These are phyloP conservation scores for Apiotrichum gracile DNA, from an alignment of 1,284 basidiomycete species.

Conservation along the genomic window DNA sequence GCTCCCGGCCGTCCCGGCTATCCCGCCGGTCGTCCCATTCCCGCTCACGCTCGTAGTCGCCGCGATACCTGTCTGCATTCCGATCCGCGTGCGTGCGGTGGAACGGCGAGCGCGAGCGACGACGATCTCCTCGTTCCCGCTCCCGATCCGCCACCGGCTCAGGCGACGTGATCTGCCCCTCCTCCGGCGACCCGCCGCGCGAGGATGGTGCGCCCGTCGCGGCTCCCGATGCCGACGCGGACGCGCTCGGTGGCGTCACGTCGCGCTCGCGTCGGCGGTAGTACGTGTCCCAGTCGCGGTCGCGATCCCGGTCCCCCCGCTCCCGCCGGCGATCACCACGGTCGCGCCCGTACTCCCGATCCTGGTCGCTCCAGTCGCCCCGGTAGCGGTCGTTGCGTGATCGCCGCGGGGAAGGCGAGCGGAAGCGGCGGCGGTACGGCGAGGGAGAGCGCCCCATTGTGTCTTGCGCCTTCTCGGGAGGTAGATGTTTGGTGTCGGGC, in stretches of 20 bases:
- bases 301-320: not conserved
- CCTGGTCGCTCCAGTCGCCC: constrained; percentile 13
- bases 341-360: constrained; percentile 1
- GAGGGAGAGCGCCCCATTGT: constrained; percentile 35
- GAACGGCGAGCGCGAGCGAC: constrained; percentile 3
- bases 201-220: not conserved
- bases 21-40: constrained; percentile 3
- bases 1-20: not conserved
- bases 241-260: not conserved
- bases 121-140: not conserved
- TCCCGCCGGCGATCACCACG: constrained; percentile 2
- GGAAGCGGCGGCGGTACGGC: constrained; percentile 22
- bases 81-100: constrained; percentile 2
- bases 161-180: constrained; percentile 39
- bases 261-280: constrained; percentile 19
- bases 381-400: constrained; percentile 16
- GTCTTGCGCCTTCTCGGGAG: not conserved
- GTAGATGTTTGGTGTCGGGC: not conserved
- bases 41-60: constrained; percentile 1
- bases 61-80: constrained; percentile 8
- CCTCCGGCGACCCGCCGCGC: constrained; percentile 34
- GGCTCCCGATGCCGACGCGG: constrained; percentile 1
- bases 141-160: not conserved
- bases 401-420: constrained; percentile 24
- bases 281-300: constrained; percentile 18